Base-by-base conservation (phyloP, 1,139 yeast species). In the Debaryomycetaceae sp. region DNA sequence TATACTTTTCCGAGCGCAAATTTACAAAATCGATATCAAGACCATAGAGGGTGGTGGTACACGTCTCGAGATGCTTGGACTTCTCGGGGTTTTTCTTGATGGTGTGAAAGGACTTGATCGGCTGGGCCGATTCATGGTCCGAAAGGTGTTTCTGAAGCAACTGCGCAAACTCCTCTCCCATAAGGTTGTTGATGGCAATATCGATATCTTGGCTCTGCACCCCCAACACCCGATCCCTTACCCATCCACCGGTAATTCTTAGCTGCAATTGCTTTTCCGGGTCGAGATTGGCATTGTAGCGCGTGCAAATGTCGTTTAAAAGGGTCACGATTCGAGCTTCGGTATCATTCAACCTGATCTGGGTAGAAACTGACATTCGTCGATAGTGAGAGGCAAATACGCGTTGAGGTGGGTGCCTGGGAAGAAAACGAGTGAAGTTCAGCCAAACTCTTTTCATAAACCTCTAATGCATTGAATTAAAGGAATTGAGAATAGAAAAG, bases 221-320 rank as follows among this genome's bases (percentile, higher is more conserved):
- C 0, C 93, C 93, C 23, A 92, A 59, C 23, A 90, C 58, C 56
- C 90, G 90, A 52, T 90, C 99, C 43, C 99, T 68, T 4, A 90
- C 99, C 99, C 99, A 90, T 1, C 99, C 99, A 20, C 99, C 99
- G 0, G 97, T 87, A 41, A 90, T 81, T 37, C 99, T 55, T 14
- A 87, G 62, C 20, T 70, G 77, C 15, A 65, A 35, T 15, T 35
- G 37, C 13, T 34, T 20, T 4, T 28, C 31, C 13, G 35, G 30
- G 2, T 31, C 36, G 15, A 39, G 43, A 1, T 37, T 25, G 15
- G 30, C 25, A 32, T 63, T 62, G 37, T 64, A 61, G 31, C 51
- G 42, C 27, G 47, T 33, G 38, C 68, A 58, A 41, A 61, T 70
- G 23, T 58, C 64, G 19, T 61, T 58, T 30, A 77, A 53, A 14